phyloP scores from a whole-genome alignment of 805 yeast species.

The Wickerhamiella occidentalis region DNA sequence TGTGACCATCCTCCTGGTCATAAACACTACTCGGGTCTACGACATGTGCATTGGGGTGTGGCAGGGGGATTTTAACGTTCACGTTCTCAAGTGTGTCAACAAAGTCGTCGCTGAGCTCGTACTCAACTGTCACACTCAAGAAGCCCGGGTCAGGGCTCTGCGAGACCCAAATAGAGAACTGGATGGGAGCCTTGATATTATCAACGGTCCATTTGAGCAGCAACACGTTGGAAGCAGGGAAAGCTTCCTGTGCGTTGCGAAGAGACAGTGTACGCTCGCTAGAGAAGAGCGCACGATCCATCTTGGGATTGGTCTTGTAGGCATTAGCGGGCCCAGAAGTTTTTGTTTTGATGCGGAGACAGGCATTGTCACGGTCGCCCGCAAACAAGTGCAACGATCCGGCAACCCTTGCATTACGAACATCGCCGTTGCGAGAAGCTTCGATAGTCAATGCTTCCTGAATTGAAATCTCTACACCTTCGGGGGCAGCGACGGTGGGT shows the following conservation, averaged over 20 bases:
- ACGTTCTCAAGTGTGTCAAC: slow-evolving; percentile 42
- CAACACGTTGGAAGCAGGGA: slow-evolving; percentile 85
- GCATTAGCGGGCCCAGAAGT: slow-evolving; percentile 44
- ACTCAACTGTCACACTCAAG: slow-evolving; percentile 75
- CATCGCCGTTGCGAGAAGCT: slow-evolving; percentile 68
- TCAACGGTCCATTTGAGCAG: slow-evolving; percentile 85
- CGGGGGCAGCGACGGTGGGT: slow-evolving; percentile 27
- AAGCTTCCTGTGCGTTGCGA: slow-evolving; percentile 64
- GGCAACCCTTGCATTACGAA: slow-evolving; percentile 53
- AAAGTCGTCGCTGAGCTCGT: slow-evolving; percentile 49
- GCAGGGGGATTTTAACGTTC: slow-evolving; percentile 51
- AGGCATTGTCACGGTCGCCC: slow-evolving; percentile 59
- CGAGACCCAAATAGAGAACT: slow-evolving; percentile 75
- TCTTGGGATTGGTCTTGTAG: slow-evolving; percentile 93
- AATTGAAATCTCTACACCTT: slow-evolving; percentile 41
- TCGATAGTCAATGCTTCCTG: slow-evolving; percentile 70
- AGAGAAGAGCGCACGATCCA: slow-evolving; percentile 64
- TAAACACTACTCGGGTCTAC: slow-evolving; percentile 29
- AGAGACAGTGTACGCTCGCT: slow-evolving; percentile 49
- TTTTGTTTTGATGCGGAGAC: slow-evolving; percentile 48
- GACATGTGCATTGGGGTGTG: slow-evolving; percentile 43
- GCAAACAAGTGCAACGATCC: slow-evolving; percentile 87
- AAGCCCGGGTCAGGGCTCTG: slow-evolving; percentile 41
- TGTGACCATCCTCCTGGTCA: slow-evolving; percentile 55
- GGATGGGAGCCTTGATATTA: slow-evolving; percentile 47